phyloP scores from a whole-genome alignment of 2,329 filamentous ascomycete genomes.

The Chaetoscypha palmicola region DNA sequence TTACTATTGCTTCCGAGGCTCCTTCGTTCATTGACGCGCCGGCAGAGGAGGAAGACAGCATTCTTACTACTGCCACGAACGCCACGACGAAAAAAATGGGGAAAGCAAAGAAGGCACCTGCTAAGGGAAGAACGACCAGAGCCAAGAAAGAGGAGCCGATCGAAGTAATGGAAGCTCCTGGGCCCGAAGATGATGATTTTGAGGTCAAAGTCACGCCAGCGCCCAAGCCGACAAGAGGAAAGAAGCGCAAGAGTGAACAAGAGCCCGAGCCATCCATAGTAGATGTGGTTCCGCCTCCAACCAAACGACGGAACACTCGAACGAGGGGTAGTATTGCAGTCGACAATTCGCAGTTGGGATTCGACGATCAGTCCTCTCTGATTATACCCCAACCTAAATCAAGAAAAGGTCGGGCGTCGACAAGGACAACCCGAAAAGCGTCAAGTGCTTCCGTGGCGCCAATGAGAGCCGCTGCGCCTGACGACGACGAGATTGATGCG shows the following conservation, averaged over 20 bases:
- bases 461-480: conserved; percentile 38
- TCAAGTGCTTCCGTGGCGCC: conserved; percentile 43
- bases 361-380: conserved; percentile 34
- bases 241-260: conserved; percentile 27
- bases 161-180: conserved; percentile 37
- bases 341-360: conserved; percentile 32
- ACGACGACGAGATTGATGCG: conserved; percentile 60
- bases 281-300: conserved; percentile 31
- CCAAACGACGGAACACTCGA: conserved; percentile 31
- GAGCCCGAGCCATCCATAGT: conserved; percentile 11
- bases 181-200: conserved; percentile 28
- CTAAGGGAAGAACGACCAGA: conserved; percentile 40
- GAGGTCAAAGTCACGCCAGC: conserved; percentile 25
- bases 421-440: conserved; percentile 38
- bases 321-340: conserved; percentile 38
- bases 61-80: conserved; percentile 52
- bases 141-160: conserved; percentile 48
- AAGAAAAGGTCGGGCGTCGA: conserved; percentile 42
- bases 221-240: conserved; percentile 22
- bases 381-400: conserved; percentile 46
- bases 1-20: conserved; percentile 44
- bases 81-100: conserved; percentile 47
- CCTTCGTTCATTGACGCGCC: conserved; percentile 37
- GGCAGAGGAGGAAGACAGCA: conserved; percentile 49
- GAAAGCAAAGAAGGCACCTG: conserved; percentile 48